A percentile compares a stretch with the other conserved stretches of the same genome.
Conservation (phyloP, 108 stramenopile genomes). For the Thalassiosira profunda region DNA sequence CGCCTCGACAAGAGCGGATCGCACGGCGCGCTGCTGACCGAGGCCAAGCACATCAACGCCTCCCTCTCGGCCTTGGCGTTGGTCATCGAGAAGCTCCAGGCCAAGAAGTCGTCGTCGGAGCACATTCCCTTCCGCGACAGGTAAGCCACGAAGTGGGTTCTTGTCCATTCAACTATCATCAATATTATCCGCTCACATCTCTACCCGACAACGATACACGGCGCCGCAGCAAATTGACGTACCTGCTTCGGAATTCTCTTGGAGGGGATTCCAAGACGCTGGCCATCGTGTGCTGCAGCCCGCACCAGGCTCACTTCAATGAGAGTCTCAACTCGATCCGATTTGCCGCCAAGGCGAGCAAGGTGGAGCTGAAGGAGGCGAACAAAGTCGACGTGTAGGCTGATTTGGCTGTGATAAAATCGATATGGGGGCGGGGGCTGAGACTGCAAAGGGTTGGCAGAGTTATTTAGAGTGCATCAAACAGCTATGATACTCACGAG, state of each 20-base stretch:
- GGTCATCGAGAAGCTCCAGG: constrained; percentile 89
- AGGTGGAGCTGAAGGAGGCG: constrained; percentile 75
- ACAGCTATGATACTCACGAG: too few relatives aligned
- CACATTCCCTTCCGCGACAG: constrained; percentile 96
- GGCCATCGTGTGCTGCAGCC: constrained; percentile 93
- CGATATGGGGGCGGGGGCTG: too few relatives aligned
- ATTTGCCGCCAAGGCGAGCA: constrained; percentile 89
- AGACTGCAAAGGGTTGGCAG: too few relatives aligned
- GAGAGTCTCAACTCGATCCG: constrained; percentile 89
- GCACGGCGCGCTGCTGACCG: constrained; percentile 68
- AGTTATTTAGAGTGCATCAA: too few relatives aligned
- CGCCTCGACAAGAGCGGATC: constrained; percentile 89
- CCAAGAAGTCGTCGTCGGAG: constrained; percentile 46
- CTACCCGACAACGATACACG: too few relatives aligned
- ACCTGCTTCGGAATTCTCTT: constrained; percentile 85
- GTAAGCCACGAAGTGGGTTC: too few relatives aligned
- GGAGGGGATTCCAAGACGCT: constrained; percentile 93
- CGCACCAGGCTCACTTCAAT: constrained; percentile 74
- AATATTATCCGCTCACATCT: too few relatives aligned
- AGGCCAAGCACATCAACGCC: constrained; percentile 92
- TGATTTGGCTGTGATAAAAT: too few relatives aligned
- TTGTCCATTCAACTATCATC: too few relatives aligned
- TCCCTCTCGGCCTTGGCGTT: constrained; percentile 73
- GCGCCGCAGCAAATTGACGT: constrained; percentile 95
- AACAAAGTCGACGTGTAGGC: constrained; percentile 23